phyloP scores from a whole-genome alignment of 768 basidiomycete species.

The Scleroderma bovista region DNA sequence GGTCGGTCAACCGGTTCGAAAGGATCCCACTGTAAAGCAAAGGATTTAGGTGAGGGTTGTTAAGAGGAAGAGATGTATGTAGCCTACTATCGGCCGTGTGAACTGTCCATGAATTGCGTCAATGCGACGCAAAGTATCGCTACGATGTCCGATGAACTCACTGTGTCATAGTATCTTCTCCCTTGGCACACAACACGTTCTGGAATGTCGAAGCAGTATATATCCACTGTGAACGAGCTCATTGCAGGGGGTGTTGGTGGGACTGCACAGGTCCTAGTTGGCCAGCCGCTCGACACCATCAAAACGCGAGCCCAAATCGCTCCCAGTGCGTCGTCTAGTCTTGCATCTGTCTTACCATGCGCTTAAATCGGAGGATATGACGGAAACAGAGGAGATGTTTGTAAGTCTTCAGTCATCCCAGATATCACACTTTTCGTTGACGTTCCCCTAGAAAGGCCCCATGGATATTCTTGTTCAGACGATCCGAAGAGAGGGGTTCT shows the following conservation, averaged over 20 bases:
- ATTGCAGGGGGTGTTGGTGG: constrained; percentile 87
- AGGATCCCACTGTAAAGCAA: too few relatives aligned
- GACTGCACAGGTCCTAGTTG: constrained; percentile 93
- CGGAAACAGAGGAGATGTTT: constrained; percentile 72
- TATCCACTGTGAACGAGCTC: constrained; percentile 74
- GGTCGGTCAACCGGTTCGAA: neutral
- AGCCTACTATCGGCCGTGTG: too few relatives aligned
- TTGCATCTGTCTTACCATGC: neutral
- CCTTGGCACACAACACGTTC: too few relatives aligned
- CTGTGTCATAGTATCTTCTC: too few relatives aligned
- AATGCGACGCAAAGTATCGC: too few relatives aligned
- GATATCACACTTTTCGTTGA: neutral
- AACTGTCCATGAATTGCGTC: too few relatives aligned
- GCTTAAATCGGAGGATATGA: constrained; percentile 4
- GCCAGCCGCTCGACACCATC: constrained; percentile 85
- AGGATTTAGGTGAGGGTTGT: too few relatives aligned
- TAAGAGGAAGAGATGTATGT: too few relatives aligned
- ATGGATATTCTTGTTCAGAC: constrained; percentile 88
- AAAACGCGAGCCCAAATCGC: constrained; percentile 88
- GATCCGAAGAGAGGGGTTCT: constrained; percentile 78
- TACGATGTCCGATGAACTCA: too few relatives aligned
- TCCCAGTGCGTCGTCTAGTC: constrained; percentile 50
- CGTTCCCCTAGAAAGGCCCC: constrained; percentile 68
- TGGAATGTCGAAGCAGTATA: constrained; percentile 22
- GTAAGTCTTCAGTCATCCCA: constrained; percentile 41